These are phyloP conservation scores for Arachis stenosperma DNA, from an alignment of 306 rosid genomes.

Conservation along the genomic window DNA sequence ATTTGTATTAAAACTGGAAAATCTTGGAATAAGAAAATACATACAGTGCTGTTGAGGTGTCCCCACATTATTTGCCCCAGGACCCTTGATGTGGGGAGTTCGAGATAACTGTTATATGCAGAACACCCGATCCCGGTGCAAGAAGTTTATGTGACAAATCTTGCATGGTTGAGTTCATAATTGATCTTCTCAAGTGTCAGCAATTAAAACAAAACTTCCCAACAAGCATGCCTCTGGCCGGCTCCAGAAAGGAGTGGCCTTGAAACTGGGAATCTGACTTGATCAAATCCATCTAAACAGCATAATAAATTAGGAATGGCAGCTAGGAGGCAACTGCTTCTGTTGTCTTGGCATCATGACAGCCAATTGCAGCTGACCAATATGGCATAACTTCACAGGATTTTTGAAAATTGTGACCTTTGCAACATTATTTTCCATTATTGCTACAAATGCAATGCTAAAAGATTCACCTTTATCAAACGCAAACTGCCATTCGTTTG, in stretches of 20 bases:
- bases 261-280: neutral
- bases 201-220: neutral
- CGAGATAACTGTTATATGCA: neutral
- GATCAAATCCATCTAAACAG: neutral
- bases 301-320: neutral
- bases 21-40: neutral
- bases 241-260: constrained; percentile 18
- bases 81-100: constrained; percentile 21
- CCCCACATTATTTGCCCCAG: constrained; percentile 2
- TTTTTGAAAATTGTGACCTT: constrained; percentile 63
- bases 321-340: constrained; percentile 53
- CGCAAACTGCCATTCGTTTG: constrained; percentile 85
- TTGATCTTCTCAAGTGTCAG: constrained; percentile 1
- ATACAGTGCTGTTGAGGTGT: neutral
- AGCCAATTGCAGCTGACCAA: constrained; percentile 68
- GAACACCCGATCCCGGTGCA: constrained; percentile 4
- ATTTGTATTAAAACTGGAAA: neutral
- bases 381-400: constrained; percentile 68
- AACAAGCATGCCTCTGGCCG: neutral
- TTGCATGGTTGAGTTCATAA: constrained; percentile 1
- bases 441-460: constrained; percentile 72
- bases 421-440: constrained; percentile 54
- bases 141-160: constrained; percentile 10
- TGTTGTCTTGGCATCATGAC: constrained; percentile 65
- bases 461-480: constrained; percentile 67